Evolutionary conservation across 2,329 filamentous ascomycete species (phyloP), one percentile per base, ranked within the genome.

Genomic region (Coleophoma crateriformis): DNA sequence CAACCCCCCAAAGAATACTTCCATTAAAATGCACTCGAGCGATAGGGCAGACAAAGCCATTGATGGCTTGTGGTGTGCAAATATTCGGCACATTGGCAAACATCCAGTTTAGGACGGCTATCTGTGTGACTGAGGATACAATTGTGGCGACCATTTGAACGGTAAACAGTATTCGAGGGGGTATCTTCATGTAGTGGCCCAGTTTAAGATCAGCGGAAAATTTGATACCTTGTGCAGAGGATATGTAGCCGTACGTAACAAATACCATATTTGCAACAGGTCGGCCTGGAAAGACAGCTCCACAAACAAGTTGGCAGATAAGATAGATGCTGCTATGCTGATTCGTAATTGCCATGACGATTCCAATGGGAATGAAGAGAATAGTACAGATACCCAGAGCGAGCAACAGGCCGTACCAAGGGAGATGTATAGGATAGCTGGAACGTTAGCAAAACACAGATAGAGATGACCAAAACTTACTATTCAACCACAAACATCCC

Each of bases 211-310:
- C 90, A 2, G 87, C 85, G 1, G 88, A 86, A 64, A 95, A 95
- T 64, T 95, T 94, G 66, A 95, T 86, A 27, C 90, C 90, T 69
- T 95, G 90, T 0, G 88, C 87, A 0, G 87, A 91, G 4, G 87
- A 90, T 62, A 94, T 94, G 68, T 94, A 95, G 54, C 88, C 89
- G 64, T 94, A 95, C 0, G 88, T 94, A 44, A 92, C 88, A 61
- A 95, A 95, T 34, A 95, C 88, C 90, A 95, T 95, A 67, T 95
- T 94, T 46, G 89, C 90, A 11, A 95, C 88, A 1, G 90, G 90
- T 1, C 87, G 84, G 27, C 90, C 90, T 1, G 89, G 89, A 64
- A 95, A 95, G 14, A 90, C 75, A 46, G 80, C 83, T 48, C 90
- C 90, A 55, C 88, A 92, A 55, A 94, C 84, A 50, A 95, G 78